A percentile compares a stretch with the other conserved stretches of the same genome.
These are phyloP conservation scores for Theileria annulata DNA, from an alignment of 169 alveolate genomes.

Conservation along the genomic window DNA sequence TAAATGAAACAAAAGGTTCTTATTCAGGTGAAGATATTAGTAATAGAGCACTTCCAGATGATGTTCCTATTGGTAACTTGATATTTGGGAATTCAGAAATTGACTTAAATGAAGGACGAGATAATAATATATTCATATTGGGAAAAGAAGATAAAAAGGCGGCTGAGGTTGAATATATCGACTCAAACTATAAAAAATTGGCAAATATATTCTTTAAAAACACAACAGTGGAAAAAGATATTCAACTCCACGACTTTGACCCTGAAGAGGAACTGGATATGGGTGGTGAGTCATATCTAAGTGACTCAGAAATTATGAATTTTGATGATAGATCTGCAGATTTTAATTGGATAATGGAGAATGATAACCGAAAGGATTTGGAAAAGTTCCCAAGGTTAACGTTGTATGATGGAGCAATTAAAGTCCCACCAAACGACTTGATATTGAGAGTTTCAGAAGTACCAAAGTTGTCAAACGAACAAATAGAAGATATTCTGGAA, in stretches of 20 bases:
- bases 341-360: not conserved
- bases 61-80: conserved; percentile 15
- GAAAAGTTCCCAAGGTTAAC: conserved; percentile 42
- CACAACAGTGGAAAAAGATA: conserved; percentile 8
- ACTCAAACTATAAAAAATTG: not conserved
- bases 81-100: not conserved
- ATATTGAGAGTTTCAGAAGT: conserved; percentile 55
- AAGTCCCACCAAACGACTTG: conserved; percentile 44
- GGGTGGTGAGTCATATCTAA: not conserved
- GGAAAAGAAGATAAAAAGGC: conserved; percentile 3
- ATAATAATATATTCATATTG: not conserved
- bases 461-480: conserved; percentile 27
- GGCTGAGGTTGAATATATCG: conserved; percentile 6
- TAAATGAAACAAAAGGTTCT: not conserved
- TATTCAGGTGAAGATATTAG: not conserved
- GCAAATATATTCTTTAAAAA: not conserved
- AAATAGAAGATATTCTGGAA: conserved; percentile 27
- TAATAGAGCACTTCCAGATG: conserved; percentile 14
- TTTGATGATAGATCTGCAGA: not conserved
- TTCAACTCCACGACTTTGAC: conserved; percentile 11
- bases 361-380: not conserved
- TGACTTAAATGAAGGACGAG: not conserved
- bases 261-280: conserved; percentile 5
- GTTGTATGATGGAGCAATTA: conserved; percentile 48
- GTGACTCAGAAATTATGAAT: not conserved